Evolutionary conservation across 345 rosid species (phyloP).

Genomic region (Hibiscus tridactylites): DNA sequence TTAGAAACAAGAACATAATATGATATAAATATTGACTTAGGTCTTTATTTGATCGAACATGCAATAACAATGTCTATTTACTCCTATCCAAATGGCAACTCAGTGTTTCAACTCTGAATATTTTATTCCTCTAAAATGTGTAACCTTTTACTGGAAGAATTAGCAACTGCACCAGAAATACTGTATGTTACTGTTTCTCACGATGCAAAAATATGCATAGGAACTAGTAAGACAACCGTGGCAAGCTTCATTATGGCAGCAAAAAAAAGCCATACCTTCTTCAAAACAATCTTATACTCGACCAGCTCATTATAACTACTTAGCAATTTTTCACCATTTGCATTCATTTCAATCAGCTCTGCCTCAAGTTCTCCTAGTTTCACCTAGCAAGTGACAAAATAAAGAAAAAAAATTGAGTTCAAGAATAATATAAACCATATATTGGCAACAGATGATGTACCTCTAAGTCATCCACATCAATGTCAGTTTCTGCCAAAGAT

Average conservation of each 20-base stretch:
- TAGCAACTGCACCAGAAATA: neutral
- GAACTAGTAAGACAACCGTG: neutral
- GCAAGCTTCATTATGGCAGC: neutral
- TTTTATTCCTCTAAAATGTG: neutral
- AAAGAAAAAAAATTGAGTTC: neutral
- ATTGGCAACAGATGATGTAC: constrained; percentile 25
- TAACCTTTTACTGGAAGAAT: neutral
- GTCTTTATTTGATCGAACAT: neutral
- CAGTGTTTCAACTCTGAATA: neutral
- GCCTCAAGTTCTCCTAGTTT: constrained; percentile 92
- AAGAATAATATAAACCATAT: constrained; percentile 2
- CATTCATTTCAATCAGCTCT: constrained; percentile 85
- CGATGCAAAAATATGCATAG: constrained; percentile 1
- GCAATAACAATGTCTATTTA: neutral
- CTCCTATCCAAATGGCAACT: neutral
- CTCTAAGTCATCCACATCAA: constrained; percentile 70
- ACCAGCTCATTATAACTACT: constrained; percentile 67
- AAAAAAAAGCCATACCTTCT: constrained; percentile 47
- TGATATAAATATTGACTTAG: neutral
- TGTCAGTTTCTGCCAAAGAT: constrained; percentile 27
- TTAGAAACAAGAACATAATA: neutral
- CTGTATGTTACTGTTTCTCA: neutral
- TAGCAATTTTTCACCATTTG: constrained; percentile 77
- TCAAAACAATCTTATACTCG: constrained; percentile 79
- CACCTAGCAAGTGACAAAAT: constrained; percentile 26